Conservation (phyloP, 2,329 filamentous ascomycete species). For the Gnomoniopsis sp. region DNA sequence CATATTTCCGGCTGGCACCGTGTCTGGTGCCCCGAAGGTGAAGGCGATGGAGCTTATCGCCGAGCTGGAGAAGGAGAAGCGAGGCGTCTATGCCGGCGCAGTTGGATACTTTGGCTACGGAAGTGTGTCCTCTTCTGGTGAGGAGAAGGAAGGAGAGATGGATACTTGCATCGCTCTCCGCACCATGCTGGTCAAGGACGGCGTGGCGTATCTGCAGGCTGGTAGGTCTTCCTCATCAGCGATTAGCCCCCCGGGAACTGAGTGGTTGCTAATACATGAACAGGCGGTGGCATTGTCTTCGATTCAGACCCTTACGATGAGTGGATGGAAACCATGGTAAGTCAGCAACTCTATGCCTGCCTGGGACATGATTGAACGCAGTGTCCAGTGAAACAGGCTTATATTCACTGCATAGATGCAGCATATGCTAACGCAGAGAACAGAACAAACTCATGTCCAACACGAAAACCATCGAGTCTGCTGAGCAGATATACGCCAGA, state of each 20-base stretch:
- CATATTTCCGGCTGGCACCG: slow-evolving; percentile 95
- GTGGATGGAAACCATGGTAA: slow-evolving; percentile 78
- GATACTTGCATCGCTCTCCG: slow-evolving; percentile 78
- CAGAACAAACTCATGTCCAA: slow-evolving; percentile 86
- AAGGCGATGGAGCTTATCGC: slow-evolving; percentile 96
- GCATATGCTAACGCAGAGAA: slow-evolving; percentile 37
- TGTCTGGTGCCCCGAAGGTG: slow-evolving; percentile 93
- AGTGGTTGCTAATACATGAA: not conserved
- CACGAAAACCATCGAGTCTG: slow-evolving; percentile 80
- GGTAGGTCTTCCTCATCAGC: slow-evolving; percentile 35
- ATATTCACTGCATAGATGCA: no score
- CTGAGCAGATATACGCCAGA: slow-evolving; percentile 63
- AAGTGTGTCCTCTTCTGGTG: slow-evolving; percentile 61
- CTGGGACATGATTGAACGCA: no score
- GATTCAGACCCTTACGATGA: slow-evolving; percentile 90
- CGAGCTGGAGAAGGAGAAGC: slow-evolving; percentile 89
- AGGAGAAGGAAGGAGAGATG: slow-evolving; percentile 77
- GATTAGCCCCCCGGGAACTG: no score
- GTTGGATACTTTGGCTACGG: slow-evolving; percentile 96
- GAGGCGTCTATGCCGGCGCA: slow-evolving; percentile 91
- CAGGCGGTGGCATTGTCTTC: slow-evolving; percentile 85
- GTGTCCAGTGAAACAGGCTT: no score
- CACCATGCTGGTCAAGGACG: slow-evolving; percentile 93
- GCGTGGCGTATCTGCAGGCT: slow-evolving; percentile 86
- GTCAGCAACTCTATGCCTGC: no score